These are phyloP conservation scores for Clavispora vitiphila DNA, from an alignment of 805 yeast genomes.

Conservation along the genomic window DNA sequence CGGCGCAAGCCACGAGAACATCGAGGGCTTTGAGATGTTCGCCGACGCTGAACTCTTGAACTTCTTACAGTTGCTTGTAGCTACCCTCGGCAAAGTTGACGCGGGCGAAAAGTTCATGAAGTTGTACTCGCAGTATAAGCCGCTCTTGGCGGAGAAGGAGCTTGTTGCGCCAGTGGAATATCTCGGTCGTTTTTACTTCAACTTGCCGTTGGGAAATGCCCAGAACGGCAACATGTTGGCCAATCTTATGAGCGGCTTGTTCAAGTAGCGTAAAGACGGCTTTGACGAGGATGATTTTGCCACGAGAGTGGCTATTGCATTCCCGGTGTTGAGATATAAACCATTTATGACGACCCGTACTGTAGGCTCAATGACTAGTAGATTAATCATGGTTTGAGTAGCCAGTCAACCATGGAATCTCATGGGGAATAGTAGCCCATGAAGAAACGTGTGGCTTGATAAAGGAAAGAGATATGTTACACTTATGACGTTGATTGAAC, in stretches of 20 bases:
- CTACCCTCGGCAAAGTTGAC: conserved; percentile 48
- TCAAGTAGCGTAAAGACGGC: too few species aligned
- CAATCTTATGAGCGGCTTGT: conserved; percentile 60
- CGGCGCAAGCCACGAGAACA: conserved; percentile 14
- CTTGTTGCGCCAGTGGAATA: conserved; percentile 44
- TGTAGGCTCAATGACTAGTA: too few species aligned
- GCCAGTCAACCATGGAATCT: too few species aligned
- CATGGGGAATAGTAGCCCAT: too few species aligned
- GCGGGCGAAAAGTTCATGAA: conserved; percentile 50
- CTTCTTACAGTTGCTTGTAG: conserved; percentile 62
- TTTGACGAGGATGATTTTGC: too few species aligned
- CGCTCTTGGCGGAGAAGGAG: conserved; percentile 27
- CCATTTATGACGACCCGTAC: too few species aligned
- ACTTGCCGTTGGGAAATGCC: conserved; percentile 42
- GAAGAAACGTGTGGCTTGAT: too few species aligned
- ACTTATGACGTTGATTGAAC: too few species aligned
- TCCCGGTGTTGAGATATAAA: too few species aligned
- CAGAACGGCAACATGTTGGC: conserved; percentile 41
- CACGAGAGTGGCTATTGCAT: too few species aligned
- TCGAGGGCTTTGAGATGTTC: conserved; percentile 21
- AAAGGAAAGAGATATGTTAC: too few species aligned
- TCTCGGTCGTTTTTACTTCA: conserved; percentile 61
- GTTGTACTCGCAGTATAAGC: conserved; percentile 47
- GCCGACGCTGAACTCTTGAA: conserved; percentile 47
- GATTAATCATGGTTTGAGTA: too few species aligned